Evolutionary conservation across 2,329 filamentous ascomycete species (phyloP), one percentile per base, ranked within the genome.

Genomic region (Basipetospora sp.): DNA sequence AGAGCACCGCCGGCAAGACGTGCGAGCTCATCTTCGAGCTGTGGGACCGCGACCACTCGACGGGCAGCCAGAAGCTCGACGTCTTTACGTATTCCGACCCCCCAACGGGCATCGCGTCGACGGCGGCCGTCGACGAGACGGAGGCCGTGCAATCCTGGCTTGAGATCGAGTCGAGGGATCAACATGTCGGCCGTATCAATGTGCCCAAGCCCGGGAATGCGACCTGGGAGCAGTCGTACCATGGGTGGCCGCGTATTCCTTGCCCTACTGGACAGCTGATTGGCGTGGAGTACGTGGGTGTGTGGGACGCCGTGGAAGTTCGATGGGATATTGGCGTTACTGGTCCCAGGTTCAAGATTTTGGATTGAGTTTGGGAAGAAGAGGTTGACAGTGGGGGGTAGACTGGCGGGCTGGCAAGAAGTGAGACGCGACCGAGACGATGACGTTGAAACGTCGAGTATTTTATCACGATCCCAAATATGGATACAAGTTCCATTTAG

Each of bases 11-110:
- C 9, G 40, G 40, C 17, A 41, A 41, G 36, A 35, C 26, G 9
- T 41, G 40, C 29, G 31, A 39, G 31, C 40, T 41, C 16, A 14
- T 17, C 35, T 41, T 41, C 18, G 31, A 39, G 36, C 40, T 41
- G 11, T 38, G 40, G 35, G 36, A 39, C 15, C 35, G 36, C 10
- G 40, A 41, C 27, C 31, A 39, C 18, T 41, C 40, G 4, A 41
- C 30, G 5, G 40, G 40, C 9, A 35, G 31, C 15, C 26, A 26
- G 14, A 35, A 22, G 4, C 35, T 41, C 15, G 40, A 41, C 28
- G 27, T 41, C 15, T 41, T 41, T 31, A 41, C 40, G 16, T 42
- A 32, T 8, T 31, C 36, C 3, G 28, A 39, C 16, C 40, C 36
- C 11, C 36, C 34, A 3, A 16, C 18, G 29, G 15, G 27, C 30